phyloP scores from a whole-genome alignment of 768 basidiomycete genomes.

The Plicaturopsis crispa region DNA sequence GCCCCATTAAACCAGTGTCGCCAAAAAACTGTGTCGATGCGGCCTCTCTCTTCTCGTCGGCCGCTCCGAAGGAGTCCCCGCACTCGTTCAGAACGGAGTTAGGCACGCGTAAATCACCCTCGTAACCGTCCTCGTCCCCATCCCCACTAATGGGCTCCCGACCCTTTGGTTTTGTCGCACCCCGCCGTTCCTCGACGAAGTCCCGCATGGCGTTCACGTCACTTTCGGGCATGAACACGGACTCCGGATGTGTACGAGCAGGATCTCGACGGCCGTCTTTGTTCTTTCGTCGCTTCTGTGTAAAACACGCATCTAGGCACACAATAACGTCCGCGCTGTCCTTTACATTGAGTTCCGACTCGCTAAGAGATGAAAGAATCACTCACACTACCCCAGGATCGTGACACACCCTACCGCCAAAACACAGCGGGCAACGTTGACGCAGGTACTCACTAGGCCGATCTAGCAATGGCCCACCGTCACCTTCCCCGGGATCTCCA shows the following conservation, averaged over 20 bases:
- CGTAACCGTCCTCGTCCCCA: conserved; percentile 7
- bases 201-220: conserved; percentile 14
- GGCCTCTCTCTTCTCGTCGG: conserved; percentile 9
- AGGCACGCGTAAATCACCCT: conserved; percentile 18
- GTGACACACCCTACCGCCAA: conserved; percentile 10
- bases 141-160: too few relatives aligned
- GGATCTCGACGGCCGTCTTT: not conserved
- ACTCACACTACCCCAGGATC: conserved; percentile 8
- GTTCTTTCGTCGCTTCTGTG: conserved; percentile 7
- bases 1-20: conserved; percentile 29
- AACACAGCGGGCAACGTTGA: conserved; percentile 18
- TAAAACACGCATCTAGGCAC: conserved; percentile 12
- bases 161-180: too few relatives aligned
- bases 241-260: not conserved
- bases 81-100: conserved; percentile 24
- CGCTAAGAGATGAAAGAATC: conserved; percentile 1
- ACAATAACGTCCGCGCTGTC: conserved; percentile 7
- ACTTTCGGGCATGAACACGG: not conserved
- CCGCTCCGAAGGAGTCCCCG: conserved; percentile 17
- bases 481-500: not conserved
- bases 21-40: conserved; percentile 16
- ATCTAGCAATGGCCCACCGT: not conserved
- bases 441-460: conserved; percentile 15
- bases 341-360: not conserved
- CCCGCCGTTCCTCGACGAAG: conserved; percentile 10